phyloP scores from a whole-genome alignment of 805 yeast species.

The Barnettozyma pratensis region DNA sequence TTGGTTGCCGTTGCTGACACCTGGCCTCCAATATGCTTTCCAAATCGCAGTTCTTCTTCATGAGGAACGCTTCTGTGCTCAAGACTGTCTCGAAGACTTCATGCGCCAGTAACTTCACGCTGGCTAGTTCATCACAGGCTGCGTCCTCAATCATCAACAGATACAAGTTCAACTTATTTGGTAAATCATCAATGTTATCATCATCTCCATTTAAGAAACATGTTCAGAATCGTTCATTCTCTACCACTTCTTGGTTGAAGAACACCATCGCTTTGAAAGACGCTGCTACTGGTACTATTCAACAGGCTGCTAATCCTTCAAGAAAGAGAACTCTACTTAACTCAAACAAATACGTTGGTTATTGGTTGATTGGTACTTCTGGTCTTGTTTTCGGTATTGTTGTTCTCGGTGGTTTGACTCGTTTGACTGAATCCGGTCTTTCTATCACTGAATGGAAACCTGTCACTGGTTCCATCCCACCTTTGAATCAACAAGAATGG shows the following conservation, averaged over 20 bases:
- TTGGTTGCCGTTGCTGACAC: too few species aligned
- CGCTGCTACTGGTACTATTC: neutral
- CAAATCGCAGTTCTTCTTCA: conserved; percentile 53
- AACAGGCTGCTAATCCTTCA: neutral
- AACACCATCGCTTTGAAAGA: neutral
- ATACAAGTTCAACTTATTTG: conserved; percentile 2
- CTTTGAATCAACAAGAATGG: conserved; percentile 79
- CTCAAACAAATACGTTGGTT: conserved; percentile 59
- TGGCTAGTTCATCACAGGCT: neutral
- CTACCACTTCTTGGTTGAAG: conserved; percentile 10
- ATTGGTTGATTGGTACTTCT: conserved; percentile 85
- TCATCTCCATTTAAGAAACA: conserved; percentile 1
- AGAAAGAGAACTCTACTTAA: conserved; percentile 19
- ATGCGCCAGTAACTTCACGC: conserved; percentile 17
- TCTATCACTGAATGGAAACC: conserved; percentile 99
- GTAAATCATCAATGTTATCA: neutral
- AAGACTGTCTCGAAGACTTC: conserved; percentile 23
- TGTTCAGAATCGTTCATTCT: conserved; percentile 4
- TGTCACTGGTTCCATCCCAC: conserved; percentile 92
- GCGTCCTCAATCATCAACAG: neutral
- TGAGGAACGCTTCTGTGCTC: conserved; percentile 46
- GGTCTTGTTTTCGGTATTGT: conserved; percentile 92
- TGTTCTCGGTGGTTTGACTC: conserved; percentile 91
- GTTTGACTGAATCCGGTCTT: conserved; percentile 92
- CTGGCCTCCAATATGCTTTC: conserved; percentile 26